Base-by-base conservation (phyloP, 2,329 filamentous ascomycete genomes). In the Calonectria crousiana region DNA sequence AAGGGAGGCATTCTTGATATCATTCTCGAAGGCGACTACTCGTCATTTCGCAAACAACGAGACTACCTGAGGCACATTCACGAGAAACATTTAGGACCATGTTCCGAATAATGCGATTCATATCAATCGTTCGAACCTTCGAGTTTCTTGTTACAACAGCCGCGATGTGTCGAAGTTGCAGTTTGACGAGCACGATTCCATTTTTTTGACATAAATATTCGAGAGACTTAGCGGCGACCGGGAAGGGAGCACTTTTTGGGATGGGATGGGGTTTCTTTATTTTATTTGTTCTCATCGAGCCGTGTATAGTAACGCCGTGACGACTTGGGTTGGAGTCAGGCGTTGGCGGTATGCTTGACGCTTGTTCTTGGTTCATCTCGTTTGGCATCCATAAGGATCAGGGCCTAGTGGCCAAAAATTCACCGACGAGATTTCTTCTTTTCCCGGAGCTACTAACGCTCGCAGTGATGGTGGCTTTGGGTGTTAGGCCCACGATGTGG, bases 21-120 rank as follows among this genome's bases (percentile, higher is more conserved):
- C 49, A 89, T 98, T 49, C 87, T 97, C 68, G 93, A 90, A 14
- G 95, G 95, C 68, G 93, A 98, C 80, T 98, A 98, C 84, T 89
- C 90, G 8, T 91, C 91, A 2, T 97, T 97, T 81, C 86, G 90
- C 26, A 84, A 88, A 52, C 95, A 97, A 83, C 91, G 95, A 67
- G 86, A 89, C 16, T 93, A 90, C 76, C 85, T 96, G 11, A 86
- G 86, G 67, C 84, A 87, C 44, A 83, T 93, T 2, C 90, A 90
- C 70, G 84, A 86, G 71, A 85, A 83, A 74, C 79, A 76, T 14
- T 82, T 85, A 11, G 84, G 84, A 18, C 81, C 83, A 26, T 84
- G 83, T 66, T 78, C 81, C 14, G 79, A 82, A 58, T 83, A 75
- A 79, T 68, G 41, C 18, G 44, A 32, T 47, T 16, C 5, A 56